A percentile compares a stretch with the other conserved stretches of the same genome.
phyloP scores from a whole-genome alignment of 179 eudicot genomes.

The Nepenthes alata region DNA sequence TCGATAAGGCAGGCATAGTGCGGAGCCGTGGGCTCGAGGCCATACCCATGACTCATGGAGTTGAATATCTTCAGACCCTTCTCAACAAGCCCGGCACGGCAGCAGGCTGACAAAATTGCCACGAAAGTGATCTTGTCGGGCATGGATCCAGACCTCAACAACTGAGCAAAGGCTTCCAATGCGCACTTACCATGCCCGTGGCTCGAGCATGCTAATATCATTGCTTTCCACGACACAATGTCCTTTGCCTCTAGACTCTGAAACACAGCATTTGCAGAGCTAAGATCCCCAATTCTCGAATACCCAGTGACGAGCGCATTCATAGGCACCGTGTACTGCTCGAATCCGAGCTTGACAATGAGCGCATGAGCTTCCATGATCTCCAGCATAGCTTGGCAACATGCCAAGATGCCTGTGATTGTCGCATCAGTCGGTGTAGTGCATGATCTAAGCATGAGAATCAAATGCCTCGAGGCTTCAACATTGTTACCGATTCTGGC shows the following conservation, averaged over 20 bases:
- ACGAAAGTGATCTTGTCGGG: constrained; percentile 7
- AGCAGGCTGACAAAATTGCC: constrained; percentile 8
- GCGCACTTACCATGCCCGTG: constrained; percentile 6
- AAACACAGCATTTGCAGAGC: constrained; percentile 1
- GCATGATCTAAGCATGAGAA: constrained; percentile 8
- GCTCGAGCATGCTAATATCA: constrained; percentile 7
- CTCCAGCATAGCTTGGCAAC: constrained; percentile 4
- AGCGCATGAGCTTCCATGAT: constrained; percentile 5
- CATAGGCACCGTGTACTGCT: background rate
- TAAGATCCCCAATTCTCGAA: constrained; percentile 7
- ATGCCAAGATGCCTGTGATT: constrained; percentile 5
- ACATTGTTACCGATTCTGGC: background rate
- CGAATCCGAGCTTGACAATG: constrained; percentile 6
- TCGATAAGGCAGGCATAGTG: constrained; percentile 13
- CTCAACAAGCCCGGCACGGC: constrained; percentile 5
- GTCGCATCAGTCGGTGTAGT: constrained; percentile 7
- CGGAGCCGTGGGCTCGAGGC: constrained; percentile 5
- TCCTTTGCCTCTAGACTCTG: constrained; percentile 4
- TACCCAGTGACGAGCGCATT: constrained; percentile 6
- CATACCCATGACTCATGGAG: constrained; percentile 5
- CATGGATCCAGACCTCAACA: constrained; percentile 4
- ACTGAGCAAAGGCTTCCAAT: constrained; percentile 4
- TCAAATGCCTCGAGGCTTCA: constrained; percentile 1
- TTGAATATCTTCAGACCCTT: constrained; percentile 6
- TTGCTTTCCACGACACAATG: constrained; percentile 9